Conservation (phyloP, 2,329 filamentous ascomycete species). For the Aspergillus piperis region DNA sequence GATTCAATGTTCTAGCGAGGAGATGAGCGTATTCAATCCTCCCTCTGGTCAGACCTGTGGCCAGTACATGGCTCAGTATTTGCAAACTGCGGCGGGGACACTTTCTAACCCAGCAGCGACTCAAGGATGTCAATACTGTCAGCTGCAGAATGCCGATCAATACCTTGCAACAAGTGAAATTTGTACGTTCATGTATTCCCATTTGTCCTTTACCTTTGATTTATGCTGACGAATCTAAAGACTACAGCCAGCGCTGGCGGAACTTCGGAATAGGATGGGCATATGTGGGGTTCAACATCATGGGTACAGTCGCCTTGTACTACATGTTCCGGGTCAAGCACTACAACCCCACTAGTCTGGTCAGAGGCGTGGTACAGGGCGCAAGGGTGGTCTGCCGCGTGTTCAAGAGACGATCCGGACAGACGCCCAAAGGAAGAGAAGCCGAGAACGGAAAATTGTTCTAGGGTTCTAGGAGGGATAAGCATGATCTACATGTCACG, state of each 20-base stretch:
- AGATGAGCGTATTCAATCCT: conserved; percentile 68
- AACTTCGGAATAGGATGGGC: conserved; percentile 67
- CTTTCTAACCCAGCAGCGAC: conserved; percentile 55
- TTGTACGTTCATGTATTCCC: conserved; percentile 21
- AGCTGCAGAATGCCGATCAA: conserved; percentile 41
- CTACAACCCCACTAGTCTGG: conserved; percentile 39
- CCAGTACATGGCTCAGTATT: conserved; percentile 59
- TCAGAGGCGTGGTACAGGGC: conserved; percentile 24
- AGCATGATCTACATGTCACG: neutral
- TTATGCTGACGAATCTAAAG: conserved; percentile 4
- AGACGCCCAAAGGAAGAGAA: conserved; percentile 32
- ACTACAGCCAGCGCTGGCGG: conserved; percentile 64
- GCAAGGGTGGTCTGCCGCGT: conserved; percentile 31
- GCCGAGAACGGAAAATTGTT: conserved; percentile 33
- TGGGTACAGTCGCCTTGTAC: conserved; percentile 58
- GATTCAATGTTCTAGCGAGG: conserved; percentile 68
- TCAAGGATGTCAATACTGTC: conserved; percentile 54
- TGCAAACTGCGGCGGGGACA: conserved; percentile 54
- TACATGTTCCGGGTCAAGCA: conserved; percentile 49
- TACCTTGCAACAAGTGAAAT: conserved; percentile 50
- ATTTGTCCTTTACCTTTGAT: neutral
- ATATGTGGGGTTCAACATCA: conserved; percentile 62
- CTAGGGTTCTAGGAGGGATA: neutral
- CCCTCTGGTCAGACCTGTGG: conserved; percentile 59
- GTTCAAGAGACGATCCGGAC: conserved; percentile 34